These are phyloP conservation scores for Candida manassasensis DNA, from an alignment of 805 yeast genomes.

Conservation along the genomic window DNA sequence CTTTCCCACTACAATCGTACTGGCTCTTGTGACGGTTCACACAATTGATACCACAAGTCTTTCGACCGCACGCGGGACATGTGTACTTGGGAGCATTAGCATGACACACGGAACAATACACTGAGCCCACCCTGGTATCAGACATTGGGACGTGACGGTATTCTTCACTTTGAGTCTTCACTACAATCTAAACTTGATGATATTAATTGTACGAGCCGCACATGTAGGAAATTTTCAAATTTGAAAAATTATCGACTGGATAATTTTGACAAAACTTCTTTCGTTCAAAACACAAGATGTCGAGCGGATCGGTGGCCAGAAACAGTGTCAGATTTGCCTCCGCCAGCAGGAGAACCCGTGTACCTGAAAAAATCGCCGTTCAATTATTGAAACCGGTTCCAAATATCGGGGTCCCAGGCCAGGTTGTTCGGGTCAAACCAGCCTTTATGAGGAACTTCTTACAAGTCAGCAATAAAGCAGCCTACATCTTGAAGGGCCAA, in stretches of 20 bases:
- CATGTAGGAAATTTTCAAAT: neutral
- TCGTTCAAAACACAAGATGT: neutral
- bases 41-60: conserved; percentile 70
- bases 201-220: neutral
- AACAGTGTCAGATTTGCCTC: conserved; percentile 2
- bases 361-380: conserved; percentile 49
- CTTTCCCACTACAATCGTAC: conserved; percentile 60
- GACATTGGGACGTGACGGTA: too few species aligned
- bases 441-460: conserved; percentile 78
- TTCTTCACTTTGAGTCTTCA: too few species aligned
- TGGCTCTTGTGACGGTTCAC: conserved; percentile 64
- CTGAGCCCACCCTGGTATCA: conserved; percentile 17
- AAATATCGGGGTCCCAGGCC: conserved; percentile 63
- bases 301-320: neutral
- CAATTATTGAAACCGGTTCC: conserved; percentile 71
- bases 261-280: neutral
- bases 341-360: conserved; percentile 5
- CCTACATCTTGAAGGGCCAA: conserved; percentile 44
- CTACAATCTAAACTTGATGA: too few species aligned
- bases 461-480: conserved; percentile 69
- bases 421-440: conserved; percentile 70
- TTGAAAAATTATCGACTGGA: conserved; percentile 4
- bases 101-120: conserved; percentile 39
- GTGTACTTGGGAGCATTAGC: conserved; percentile 51
- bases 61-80: conserved; percentile 72